Percentiles rank a stretch among this genome's conserved stretches.
Conservation (phyloP, 2,329 filamentous ascomycete species). For the Neofusicoccum cordaticola region DNA sequence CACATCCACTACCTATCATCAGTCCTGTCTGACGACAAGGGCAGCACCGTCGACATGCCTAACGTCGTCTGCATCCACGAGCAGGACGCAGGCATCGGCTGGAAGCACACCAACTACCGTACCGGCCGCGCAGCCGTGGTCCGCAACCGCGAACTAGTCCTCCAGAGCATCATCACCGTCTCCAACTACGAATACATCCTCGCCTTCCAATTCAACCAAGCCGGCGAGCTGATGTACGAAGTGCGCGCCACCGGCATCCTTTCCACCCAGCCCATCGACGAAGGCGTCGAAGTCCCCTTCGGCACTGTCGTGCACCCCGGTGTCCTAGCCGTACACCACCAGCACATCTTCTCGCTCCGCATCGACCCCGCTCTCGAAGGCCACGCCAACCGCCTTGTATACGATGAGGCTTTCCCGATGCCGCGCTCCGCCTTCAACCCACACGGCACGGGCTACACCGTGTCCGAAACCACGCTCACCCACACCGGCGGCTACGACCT, state of each 20-base stretch:
- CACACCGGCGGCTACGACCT: conserved; percentile 52
- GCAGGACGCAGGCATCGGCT: conserved; percentile 66
- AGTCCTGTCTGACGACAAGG: conserved; percentile 58
- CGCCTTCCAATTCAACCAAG: conserved; percentile 69
- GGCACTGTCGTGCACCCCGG: conserved; percentile 68
- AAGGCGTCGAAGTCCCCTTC: conserved; percentile 62
- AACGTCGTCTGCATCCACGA: conserved; percentile 70
- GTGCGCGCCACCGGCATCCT: conserved; percentile 68
- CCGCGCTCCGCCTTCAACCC: conserved; percentile 56
- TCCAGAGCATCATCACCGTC: conserved; percentile 69
- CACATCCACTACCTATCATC: conserved; percentile 66
- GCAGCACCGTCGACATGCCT: conserved; percentile 57
- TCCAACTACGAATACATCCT: conserved; percentile 73
- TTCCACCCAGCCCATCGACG: conserved; percentile 65
- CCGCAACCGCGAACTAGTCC: conserved; percentile 62
- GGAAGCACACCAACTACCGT: conserved; percentile 71
- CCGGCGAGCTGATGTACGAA: conserved; percentile 65
- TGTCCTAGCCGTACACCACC: conserved; percentile 67
- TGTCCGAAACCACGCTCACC: conserved; percentile 47
- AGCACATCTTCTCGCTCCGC: conserved; percentile 67
- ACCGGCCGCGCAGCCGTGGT: conserved; percentile 62
- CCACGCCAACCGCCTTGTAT: conserved; percentile 44
- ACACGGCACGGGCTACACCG: conserved; percentile 51
- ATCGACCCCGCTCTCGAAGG: conserved; percentile 50
- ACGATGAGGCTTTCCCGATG: conserved; percentile 59